Evolutionary conservation across 1,139 yeast species (phyloP).

Genomic region (Suhomyces chickasaworum): DNA sequence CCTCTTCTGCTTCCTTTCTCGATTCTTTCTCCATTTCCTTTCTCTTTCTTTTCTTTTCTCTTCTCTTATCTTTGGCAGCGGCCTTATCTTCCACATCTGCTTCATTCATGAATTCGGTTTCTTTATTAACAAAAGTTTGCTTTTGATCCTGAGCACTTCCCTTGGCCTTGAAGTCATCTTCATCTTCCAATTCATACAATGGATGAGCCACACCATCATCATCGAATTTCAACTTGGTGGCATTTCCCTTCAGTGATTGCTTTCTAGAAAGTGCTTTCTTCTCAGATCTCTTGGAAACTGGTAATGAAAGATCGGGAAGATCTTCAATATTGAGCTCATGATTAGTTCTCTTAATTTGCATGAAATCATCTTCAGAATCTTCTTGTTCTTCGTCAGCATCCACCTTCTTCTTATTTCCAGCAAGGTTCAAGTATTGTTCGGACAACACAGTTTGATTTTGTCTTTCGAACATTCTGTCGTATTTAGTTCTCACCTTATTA

Average conservation of each 20-base stretch:
- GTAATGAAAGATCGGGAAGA: conserved; percentile 57
- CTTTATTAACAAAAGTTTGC: conserved; percentile 63
- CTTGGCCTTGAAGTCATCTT: conserved; percentile 75
- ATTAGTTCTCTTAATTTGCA: conserved; percentile 75
- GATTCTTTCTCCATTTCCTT: conserved; percentile 69
- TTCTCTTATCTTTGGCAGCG: conserved; percentile 78
- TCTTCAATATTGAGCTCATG: conserved; percentile 69
- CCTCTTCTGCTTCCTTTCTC: conserved; percentile 45
- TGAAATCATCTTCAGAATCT: conserved; percentile 62
- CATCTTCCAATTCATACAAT: conserved; percentile 86
- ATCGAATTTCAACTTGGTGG: conserved; percentile 83
- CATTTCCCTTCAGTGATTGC: conserved; percentile 66
- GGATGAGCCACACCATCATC: conserved; percentile 94
- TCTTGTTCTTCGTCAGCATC: conserved; percentile 47
- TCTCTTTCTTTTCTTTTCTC: conserved; percentile 87
- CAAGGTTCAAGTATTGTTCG: conserved; percentile 79
- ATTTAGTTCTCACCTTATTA: conserved; percentile 71
- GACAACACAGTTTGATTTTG: conserved; percentile 90
- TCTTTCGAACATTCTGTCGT: conserved; percentile 95
- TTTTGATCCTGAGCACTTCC: conserved; percentile 79
- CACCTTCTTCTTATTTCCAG: conserved; percentile 41
- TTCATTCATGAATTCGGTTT: conserved; percentile 63
- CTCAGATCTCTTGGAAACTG: conserved; percentile 83
- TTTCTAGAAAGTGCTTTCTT: conserved; percentile 89
- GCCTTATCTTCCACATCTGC: conserved; percentile 80